These are phyloP conservation scores for Massariosphaeria phaeospora DNA, from an alignment of 495 filamentous ascomycete species.

Conservation along the genomic window DNA sequence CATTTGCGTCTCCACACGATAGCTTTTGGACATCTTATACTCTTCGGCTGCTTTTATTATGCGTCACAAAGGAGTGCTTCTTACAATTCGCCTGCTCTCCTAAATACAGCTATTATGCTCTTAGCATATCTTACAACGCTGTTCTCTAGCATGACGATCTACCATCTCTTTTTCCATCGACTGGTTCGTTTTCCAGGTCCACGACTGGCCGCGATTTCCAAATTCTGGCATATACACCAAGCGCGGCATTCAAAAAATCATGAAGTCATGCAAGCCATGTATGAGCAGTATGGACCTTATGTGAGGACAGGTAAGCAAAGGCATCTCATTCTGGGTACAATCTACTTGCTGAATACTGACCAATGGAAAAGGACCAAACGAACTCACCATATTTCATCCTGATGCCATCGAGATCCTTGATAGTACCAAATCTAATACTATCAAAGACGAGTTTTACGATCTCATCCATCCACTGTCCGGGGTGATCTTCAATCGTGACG, in stretches of 20 bases:
- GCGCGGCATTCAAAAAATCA: conserved; percentile 9
- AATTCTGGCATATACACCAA: conserved; percentile 16
- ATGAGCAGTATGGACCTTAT: conserved; percentile 7
- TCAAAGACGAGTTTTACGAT: conserved; percentile 1
- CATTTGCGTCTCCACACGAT: neutral
- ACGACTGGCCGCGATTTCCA: conserved; percentile 1
- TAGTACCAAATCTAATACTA: conserved; percentile 2
- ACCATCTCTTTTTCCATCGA: conserved; percentile 13
- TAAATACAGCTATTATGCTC: neutral
- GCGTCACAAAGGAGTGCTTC: neutral
- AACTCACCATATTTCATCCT: conserved; percentile 19
- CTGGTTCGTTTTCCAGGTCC: conserved; percentile 8
- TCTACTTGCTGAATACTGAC: too few relatives aligned
- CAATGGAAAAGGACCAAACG: conserved; percentile 20
- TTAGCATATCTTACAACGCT: conserved; percentile 2
- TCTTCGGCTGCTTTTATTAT: neutral
- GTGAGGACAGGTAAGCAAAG: conserved; percentile 11
- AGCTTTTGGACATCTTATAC: neutral
- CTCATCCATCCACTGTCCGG: neutral
- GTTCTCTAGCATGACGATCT: conserved; percentile 16
- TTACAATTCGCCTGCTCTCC: neutral
- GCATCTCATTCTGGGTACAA: neutral
- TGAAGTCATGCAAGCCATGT: conserved; percentile 4
- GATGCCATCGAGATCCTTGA: conserved; percentile 9
- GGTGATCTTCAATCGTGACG: conserved; percentile 9